These are phyloP conservation scores for Talaromyces verruculosus DNA, from an alignment of 2,329 filamentous ascomycete genomes.

Conservation along the genomic window DNA sequence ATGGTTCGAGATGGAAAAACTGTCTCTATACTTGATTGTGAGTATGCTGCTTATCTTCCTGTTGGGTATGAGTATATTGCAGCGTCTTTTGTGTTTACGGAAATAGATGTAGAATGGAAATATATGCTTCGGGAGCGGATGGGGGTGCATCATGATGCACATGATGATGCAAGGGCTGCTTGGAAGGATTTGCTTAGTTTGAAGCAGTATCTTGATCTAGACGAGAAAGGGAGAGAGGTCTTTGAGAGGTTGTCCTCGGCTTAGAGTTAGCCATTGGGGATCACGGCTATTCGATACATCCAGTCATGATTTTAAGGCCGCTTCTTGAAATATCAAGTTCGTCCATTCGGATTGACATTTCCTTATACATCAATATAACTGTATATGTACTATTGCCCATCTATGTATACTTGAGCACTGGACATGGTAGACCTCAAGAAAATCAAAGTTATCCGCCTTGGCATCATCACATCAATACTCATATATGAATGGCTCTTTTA, in stretches of 20 bases:
- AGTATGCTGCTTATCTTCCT: constrained; percentile 34
- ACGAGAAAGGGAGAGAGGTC: constrained; percentile 25
- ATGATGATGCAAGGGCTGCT: constrained; percentile 26
- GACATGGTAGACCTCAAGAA: not conserved
- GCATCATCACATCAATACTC: no score
- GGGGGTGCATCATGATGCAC: constrained; percentile 22
- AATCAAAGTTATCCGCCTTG: not conserved
- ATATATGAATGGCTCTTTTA: no score
- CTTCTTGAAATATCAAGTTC: not conserved
- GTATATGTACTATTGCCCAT: no score
- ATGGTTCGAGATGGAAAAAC: constrained; percentile 28
- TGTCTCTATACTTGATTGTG: constrained; percentile 33
- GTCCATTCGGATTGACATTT: not conserved
- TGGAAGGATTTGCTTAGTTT: constrained; percentile 27
- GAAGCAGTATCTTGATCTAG: constrained; percentile 25
- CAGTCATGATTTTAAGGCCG: no score
- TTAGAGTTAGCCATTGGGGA: not conserved
- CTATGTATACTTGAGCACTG: not conserved
- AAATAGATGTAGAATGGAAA: constrained; percentile 29
- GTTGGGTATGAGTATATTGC: constrained; percentile 38
- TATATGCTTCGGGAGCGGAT: constrained; percentile 26
- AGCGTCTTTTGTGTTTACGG: constrained; percentile 26
- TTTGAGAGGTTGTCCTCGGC: constrained; percentile 17
- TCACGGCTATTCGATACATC: no score
- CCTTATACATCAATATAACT: not conserved